Percentiles rank a stretch among this genome's conserved stretches.
These are phyloP conservation scores for Bipolaris oryzae DNA, from an alignment of 2,329 filamentous ascomycete species.

Conservation along the genomic window DNA sequence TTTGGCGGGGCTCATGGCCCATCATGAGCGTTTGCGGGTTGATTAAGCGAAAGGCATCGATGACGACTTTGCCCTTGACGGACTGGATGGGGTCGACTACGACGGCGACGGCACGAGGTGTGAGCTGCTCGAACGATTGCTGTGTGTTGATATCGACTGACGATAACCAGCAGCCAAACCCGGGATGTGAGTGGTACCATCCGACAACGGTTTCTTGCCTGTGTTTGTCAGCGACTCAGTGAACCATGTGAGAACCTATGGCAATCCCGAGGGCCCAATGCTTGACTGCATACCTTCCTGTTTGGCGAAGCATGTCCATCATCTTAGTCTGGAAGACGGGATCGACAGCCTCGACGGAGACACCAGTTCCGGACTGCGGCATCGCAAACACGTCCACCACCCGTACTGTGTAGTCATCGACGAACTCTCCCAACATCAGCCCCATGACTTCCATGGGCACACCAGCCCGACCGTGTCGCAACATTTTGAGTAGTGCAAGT, in stretches of 20 bases:
- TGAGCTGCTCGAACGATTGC: constrained; percentile 99
- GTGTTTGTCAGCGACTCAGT: constrained; percentile 25
- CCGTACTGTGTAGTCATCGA: constrained; percentile 97
- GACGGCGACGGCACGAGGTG: constrained; percentile 92
- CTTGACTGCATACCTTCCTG: constrained; percentile 71
- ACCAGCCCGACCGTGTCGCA: constrained; percentile 94
- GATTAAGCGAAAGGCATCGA: constrained; percentile 97
- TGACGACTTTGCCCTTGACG: constrained; percentile 99
- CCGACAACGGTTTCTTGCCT: constrained; percentile 97
- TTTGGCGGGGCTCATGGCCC: constrained; percentile 96
- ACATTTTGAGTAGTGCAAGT: constrained; percentile 95
- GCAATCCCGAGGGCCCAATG: background rate
- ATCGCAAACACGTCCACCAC: constrained; percentile 99
- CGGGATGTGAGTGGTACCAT: constrained; percentile 99
- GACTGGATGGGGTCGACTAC: constrained; percentile 99
- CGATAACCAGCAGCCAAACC: constrained; percentile 98
- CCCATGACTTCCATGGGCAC: constrained; percentile 99
- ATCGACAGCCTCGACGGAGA: constrained; percentile 97
- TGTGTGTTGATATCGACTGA: constrained; percentile 99
- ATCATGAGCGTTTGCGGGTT: constrained; percentile 98
- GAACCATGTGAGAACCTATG: background rate
- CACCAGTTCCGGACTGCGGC: constrained; percentile 97
- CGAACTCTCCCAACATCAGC: constrained; percentile 97
- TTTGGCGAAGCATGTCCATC: constrained; percentile 99
- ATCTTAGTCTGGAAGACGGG: constrained; percentile 99